Evolutionary conservation across 768 basidiomycete species (phyloP), one percentile per base, ranked within the genome.

Genomic region (Kwoniella botswanensis): DNA sequence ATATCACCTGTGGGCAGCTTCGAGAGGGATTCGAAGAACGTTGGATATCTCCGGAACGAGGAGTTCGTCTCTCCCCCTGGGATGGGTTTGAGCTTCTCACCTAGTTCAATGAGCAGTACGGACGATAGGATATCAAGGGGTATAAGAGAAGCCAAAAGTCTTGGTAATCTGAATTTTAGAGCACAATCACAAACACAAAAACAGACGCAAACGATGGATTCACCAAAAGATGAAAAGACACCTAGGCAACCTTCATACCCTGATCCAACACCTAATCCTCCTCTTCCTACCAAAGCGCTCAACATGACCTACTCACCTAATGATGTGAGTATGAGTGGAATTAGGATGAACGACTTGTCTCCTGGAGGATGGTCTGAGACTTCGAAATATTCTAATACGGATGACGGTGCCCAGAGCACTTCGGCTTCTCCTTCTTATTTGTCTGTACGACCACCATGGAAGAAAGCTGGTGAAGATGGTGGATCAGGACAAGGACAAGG

Each of bases 331-430:
- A 57, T 55, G 18, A 67, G 35, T 12, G 21, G 52, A 1, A 55
- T 43, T 1, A 42, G 35, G 64, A 65, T 26, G 54, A 56, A 60
- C 24, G 67, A 42, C 21, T 17, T 60, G 1, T 62, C 60, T 43
- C 67, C 67, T 22, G 67, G 67, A 18, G 67, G 67, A 55, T 68
- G 61, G 60, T 68, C 67, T 9, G 67, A 68, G 26, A 55, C 60
- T 44, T 55, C 52, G 0, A 62, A 41, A 42, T 68, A 68, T 35
- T 68, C 67, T 22, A 68, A 53, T 50, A 61, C 35, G 35, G 35
- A 29, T 18, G 60, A 68, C 10, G 54, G n/a, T 41, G 52, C 63
- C 17, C 26, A 54, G 26, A 65, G 63, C 46, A 35, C 63, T 12
- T 7, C 15, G 35, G 63, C 63, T 12, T 7, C 15, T 43, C 21